A percentile compares a stretch with the other conserved stretches of the same genome.
These are phyloP conservation scores for Suillus brevipes DNA, from an alignment of 768 basidiomycete genomes.

Conservation along the genomic window DNA sequence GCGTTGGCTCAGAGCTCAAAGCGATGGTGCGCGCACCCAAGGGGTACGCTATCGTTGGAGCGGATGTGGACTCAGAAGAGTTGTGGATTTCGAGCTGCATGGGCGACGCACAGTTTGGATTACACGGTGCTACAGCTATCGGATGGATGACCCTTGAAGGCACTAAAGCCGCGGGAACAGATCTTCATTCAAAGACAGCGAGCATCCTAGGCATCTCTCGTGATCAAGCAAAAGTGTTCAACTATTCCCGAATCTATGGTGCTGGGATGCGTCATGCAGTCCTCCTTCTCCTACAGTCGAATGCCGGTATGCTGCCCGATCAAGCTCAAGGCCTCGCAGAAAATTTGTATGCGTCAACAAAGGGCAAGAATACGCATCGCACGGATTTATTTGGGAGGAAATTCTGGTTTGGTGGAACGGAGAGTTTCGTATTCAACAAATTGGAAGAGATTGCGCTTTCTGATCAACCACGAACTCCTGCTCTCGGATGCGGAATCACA, in stretches of 20 bases:
- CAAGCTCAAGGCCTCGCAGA: slow-evolving; percentile 79
- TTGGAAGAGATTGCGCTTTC: slow-evolving; percentile 92
- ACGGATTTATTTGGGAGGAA: slow-evolving; percentile 72
- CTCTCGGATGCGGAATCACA: slow-evolving; percentile 92
- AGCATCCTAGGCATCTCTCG: slow-evolving; percentile 89
- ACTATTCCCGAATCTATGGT: slow-evolving; percentile 98
- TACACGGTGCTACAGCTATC: slow-evolving; percentile 94
- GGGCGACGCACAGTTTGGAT: slow-evolving; percentile 97
- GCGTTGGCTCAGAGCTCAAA: slow-evolving; percentile 97
- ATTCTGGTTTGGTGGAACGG: slow-evolving; percentile 97
- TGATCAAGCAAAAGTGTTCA: slow-evolving; percentile 97
- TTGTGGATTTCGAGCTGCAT: slow-evolving; percentile 98
- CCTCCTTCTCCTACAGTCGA: slow-evolving; percentile 83
- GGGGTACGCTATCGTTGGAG: slow-evolving; percentile 94
- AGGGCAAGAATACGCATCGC: slow-evolving; percentile 85
- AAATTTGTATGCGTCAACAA: slow-evolving; percentile 88
- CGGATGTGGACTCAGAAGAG: slow-evolving; percentile 98
- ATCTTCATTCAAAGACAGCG: slow-evolving; percentile 96
- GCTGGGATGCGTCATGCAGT: slow-evolving; percentile 95
- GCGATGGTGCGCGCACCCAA: slow-evolving; percentile 95
- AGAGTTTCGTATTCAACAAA: slow-evolving; percentile 97
- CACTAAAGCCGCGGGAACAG: slow-evolving; percentile 91
- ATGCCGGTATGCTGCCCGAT: slow-evolving; percentile 73
- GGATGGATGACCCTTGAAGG: slow-evolving; percentile 99
- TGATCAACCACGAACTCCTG: slow-evolving; percentile 86